phyloP scores from a whole-genome alignment of 129 eudicot species.

The Heracleum sosnowskyi region DNA sequence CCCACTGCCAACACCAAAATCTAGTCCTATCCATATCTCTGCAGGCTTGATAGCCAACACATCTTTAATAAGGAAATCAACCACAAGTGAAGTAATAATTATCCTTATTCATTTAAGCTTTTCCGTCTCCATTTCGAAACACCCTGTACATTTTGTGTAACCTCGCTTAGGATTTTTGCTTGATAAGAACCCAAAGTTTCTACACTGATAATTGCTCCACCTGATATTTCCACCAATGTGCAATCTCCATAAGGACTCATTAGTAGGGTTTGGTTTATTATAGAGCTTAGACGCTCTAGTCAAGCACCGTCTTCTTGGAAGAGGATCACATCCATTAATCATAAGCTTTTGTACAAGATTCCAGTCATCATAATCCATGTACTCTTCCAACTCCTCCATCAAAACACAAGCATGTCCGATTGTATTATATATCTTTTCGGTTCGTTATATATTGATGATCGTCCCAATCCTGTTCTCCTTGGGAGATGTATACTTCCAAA shows the following conservation, averaged over 20 bases:
- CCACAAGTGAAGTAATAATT: conserved; percentile 35
- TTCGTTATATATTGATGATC: conserved; percentile 57
- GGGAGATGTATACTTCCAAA: conserved; percentile 76
- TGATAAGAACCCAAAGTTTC: conserved; percentile 75
- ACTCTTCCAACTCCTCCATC: conserved; percentile 65
- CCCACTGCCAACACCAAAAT: conserved; percentile 93
- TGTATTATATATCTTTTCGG: conserved; percentile 56
- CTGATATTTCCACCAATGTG: conserved; percentile 82
- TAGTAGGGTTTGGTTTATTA: conserved; percentile 64
- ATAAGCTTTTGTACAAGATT: conserved; percentile 69
- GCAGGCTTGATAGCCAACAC: conserved; percentile 64
- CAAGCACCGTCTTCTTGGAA: conserved; percentile 92
- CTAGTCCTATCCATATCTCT: conserved; percentile 83
- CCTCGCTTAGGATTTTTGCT: conserved; percentile 81
- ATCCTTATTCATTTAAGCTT: conserved; percentile 86
- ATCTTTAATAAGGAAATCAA: conserved; percentile 65
- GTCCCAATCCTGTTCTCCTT: conserved; percentile 67
- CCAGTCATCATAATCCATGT: conserved; percentile 99
- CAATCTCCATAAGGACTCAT: conserved; percentile 74
- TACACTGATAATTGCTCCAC: conserved; percentile 76
- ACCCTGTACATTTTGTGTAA: conserved; percentile 59
- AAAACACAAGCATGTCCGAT: conserved; percentile 86
- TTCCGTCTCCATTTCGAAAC: conserved; percentile 95
- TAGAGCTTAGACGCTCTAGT: conserved; percentile 86
- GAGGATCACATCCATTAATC: conserved; percentile 87